These are phyloP conservation scores for Spergularia azorica DNA, from an alignment of 179 eudicot genomes.

Conservation along the genomic window DNA sequence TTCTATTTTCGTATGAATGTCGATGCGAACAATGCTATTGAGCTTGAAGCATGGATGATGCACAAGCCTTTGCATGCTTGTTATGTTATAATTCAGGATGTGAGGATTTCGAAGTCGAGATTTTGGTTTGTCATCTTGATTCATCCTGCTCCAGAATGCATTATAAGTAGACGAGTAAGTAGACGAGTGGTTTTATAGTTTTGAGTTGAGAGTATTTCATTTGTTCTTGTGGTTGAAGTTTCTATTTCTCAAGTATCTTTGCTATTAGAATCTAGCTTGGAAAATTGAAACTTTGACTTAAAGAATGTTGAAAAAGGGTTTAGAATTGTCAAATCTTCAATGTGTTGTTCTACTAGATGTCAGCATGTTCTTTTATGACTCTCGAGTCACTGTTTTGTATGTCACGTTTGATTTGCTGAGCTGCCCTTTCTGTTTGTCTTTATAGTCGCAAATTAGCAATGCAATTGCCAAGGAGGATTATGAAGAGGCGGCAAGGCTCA, in stretches of 20 bases:
- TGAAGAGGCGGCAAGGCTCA: conserved; percentile 86
- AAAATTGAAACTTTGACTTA: too few species aligned
- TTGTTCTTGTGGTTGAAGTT: not conserved
- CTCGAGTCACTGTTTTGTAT: too few species aligned
- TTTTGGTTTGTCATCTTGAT: not conserved
- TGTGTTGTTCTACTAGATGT: not conserved
- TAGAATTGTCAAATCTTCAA: not conserved
- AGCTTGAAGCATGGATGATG: not conserved
- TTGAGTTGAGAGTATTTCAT: not conserved
- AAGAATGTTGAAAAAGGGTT: too few species aligned
- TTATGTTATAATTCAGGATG: not conserved
- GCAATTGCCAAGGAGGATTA: conserved; percentile 81
- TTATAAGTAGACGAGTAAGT: not conserved
- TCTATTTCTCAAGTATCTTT: not conserved
- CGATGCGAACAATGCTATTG: not conserved
- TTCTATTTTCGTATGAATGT: too few species aligned
- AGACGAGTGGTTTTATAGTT: not conserved
- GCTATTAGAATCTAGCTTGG: too few species aligned
- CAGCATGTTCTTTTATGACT: too few species aligned
- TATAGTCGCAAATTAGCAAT: conserved; percentile 66
- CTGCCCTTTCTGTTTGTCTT: conserved; percentile 19
- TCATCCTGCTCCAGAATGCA: too few species aligned
- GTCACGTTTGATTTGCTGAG: not conserved
- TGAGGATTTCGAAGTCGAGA: not conserved
- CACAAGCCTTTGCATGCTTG: not conserved